A percentile compares a stretch with the other conserved stretches of the same genome.
These are phyloP conservation scores for Carex kokanica DNA, from an alignment of 176 grass and related monocot species.

Conservation along the genomic window DNA sequence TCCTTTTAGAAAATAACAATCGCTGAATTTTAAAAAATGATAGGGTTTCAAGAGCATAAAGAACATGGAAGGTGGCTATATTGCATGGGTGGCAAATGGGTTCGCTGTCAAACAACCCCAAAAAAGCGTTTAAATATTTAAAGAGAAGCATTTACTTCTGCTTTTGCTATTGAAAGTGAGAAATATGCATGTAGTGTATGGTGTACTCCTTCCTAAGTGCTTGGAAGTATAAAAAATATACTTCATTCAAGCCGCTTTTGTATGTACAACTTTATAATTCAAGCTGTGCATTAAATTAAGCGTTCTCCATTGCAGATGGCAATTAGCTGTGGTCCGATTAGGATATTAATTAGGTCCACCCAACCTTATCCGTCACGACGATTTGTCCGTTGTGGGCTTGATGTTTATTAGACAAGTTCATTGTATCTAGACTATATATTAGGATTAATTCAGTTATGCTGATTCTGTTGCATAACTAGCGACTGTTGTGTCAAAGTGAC, in stretches of 20 bases:
- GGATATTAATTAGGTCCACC: neutral
- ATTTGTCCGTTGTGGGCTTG: neutral
- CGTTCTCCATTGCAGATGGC: neutral
- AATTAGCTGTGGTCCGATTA: no score
- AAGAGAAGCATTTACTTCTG: neutral
- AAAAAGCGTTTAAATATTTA: neutral
- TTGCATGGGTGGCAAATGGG: constrained; percentile 45
- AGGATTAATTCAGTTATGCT: no score
- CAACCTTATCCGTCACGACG: no score
- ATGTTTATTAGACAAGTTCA: no score
- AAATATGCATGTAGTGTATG: neutral
- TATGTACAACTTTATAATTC: neutral
- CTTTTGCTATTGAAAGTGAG: neutral
- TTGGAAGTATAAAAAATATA: neutral
- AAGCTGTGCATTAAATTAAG: neutral
- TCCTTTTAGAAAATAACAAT: neutral
- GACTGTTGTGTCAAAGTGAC: no score
- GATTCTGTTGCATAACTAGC: no score
- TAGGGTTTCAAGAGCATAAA: constrained; percentile 63
- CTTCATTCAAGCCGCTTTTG: neutral
- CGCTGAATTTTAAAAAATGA: neutral
- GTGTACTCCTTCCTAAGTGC: neutral
- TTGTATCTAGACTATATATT: no score
- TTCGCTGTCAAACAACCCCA: constrained; percentile 38
- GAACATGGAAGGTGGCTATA: constrained; percentile 61